These are phyloP conservation scores for Stephanodiscus minutulus DNA, from an alignment of 108 stramenopile species.

Conservation along the genomic window DNA sequence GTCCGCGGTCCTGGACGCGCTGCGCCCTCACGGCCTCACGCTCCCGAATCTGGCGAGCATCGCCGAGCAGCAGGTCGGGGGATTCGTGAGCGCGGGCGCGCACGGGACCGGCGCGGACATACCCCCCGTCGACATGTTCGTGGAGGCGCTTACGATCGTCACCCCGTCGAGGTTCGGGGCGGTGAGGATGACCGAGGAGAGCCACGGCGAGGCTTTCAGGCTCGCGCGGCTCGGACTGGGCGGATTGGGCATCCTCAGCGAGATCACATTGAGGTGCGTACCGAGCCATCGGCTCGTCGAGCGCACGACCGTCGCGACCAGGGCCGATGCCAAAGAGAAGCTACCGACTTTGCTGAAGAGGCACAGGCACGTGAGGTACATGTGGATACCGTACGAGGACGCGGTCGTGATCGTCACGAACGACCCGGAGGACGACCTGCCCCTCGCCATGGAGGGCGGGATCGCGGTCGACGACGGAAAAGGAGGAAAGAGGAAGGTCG, in stretches of 20 bases:
- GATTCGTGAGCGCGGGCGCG: conserved; percentile 93
- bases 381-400: conserved; percentile 99
- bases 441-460: conserved; percentile 34
- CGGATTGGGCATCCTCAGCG: conserved; percentile 93
- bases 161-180: conserved; percentile 86
- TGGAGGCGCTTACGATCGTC: conserved; percentile 85
- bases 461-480: conserved; percentile 39
- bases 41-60: conserved; percentile 96
- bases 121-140: conserved; percentile 95
- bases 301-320: conserved; percentile 86
- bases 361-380: conserved; percentile 96
- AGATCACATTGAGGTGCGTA: conserved; percentile 90
- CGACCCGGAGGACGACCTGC: conserved; percentile 69
- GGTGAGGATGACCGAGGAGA: conserved; percentile 63
- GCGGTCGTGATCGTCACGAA: conserved; percentile 95
- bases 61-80: conserved; percentile 97
- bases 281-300: conserved; percentile 90
- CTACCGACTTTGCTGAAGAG: conserved; percentile 56
- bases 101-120: conserved; percentile 96
- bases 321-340: conserved; percentile 75
- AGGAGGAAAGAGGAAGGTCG: conserved; percentile 42
- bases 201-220: conserved; percentile 76
- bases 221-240: conserved; percentile 92
- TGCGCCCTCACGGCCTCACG: conserved; percentile 81
- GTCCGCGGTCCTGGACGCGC: conserved; percentile 75